Evolutionary conservation across 1,139 yeast species (phyloP), one percentile per base, ranked within the genome.

Genomic region (Suhomyces atakaporum): DNA sequence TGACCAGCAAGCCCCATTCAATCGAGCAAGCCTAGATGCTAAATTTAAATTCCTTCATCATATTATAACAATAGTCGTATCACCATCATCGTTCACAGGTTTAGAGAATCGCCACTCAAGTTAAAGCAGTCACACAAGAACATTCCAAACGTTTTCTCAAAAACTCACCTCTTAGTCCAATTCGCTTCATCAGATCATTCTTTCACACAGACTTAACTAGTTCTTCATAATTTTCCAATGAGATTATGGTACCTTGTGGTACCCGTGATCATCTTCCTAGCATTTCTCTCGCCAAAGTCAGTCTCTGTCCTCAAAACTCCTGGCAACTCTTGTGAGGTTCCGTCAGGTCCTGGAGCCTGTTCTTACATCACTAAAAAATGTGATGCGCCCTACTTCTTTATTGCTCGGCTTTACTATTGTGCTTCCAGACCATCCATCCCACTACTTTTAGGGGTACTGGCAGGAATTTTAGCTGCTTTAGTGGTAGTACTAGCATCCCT

Each of bases 401-500:
- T 63, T 3, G 62, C 69, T 6, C 45, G 38, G 19, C 36, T 44
- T 29, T 62, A 57, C 42, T 65, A 58, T 41, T 66, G 71, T 39
- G 47, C 55, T 6, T 23, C 25, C 2, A 26, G 38, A 10, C 54
- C 50, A 13, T 44, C 57, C 4, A 23, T 32, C 11, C 27, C 43
- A 8, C 36, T 43, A 13, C 39, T 44, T 10, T 21, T 47, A 6
- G 21, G 40, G n/a, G 27, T 53, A 11, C 53, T 59, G n/a, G 18
- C 46, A 7, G 39, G 42, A 1, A 47, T 59, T 11, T 23, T 59
- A n/a, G 19, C 42, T 7, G 33, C 41, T 3, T 43, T 62, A 9
- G 44, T 49, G 7, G 25, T 55, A 1, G 49, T 62, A 9, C 45
- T 63, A 16, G 38, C 51, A 2, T 46, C 61, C 11, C 43, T 69